A percentile compares a stretch with the other conserved stretches of the same genome.
These are phyloP conservation scores for Leishmania arabica DNA, from an alignment of 208 protist genomes.

Conservation along the genomic window DNA sequence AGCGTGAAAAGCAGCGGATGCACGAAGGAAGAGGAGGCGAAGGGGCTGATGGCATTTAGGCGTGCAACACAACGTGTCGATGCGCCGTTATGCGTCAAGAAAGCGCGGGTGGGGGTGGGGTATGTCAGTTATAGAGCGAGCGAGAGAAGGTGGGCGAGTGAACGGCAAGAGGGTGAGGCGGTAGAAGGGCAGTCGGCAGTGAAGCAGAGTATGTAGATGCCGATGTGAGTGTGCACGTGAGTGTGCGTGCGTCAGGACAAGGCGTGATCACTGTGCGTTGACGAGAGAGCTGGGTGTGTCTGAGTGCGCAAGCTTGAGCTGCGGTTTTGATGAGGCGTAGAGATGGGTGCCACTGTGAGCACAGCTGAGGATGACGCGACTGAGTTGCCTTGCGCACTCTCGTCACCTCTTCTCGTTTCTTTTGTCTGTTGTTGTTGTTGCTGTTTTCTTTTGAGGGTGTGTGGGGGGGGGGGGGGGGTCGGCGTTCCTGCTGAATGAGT, in stretches of 20 bases:
- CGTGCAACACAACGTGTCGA: background rate
- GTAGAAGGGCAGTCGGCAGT: constrained; percentile 1
- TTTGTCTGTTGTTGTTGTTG: too few species aligned
- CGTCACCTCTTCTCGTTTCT: background rate
- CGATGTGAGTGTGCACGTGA: background rate
- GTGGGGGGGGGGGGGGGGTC: background rate
- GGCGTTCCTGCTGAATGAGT: background rate
- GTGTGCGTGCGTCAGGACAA: background rate
- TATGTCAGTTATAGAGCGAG: background rate
- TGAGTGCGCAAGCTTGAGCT: background rate
- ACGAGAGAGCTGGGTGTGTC: background rate
- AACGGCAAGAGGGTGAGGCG: background rate
- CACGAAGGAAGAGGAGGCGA: background rate
- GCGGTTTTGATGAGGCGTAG: background rate
- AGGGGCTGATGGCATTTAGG: background rate
- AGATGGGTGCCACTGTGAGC: background rate
- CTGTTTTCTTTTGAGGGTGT: background rate
- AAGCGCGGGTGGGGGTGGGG: background rate
- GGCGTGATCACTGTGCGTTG: background rate
- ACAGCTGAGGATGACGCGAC: background rate
- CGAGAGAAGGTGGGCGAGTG: background rate
- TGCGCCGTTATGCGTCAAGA: background rate
- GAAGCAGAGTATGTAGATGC: background rate
- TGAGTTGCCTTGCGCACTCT: background rate
- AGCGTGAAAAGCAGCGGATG: background rate